Evolutionary conservation across 306 rosid genomes (phyloP), one percentile per base, ranked within the genome.

Genomic region (Malus orientalis): DNA sequence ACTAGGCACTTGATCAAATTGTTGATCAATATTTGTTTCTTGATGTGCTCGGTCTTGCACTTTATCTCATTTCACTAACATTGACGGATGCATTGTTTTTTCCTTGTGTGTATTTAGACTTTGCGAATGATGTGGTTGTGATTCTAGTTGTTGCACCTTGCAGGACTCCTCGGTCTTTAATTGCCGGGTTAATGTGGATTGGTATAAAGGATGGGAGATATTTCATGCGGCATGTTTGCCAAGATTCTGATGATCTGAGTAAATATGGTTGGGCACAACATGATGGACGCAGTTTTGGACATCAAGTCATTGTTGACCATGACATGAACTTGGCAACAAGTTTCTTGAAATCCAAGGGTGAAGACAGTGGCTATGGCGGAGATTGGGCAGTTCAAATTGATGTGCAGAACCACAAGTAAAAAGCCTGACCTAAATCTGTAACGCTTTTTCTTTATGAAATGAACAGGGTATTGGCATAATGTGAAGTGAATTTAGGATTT

Each of bases 141-240:
- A 38, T 61, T 27, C 6, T 74, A 36, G 68, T 14, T 79, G 40
- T 40, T 67, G 54, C 44, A 29, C 59, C 27, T 88, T 61, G 29
- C 85, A 92, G 99, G 93, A 86, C 97, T 78, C 97, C 97, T 66
- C 88, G 81, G 78, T 95, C 99, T 47, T 85, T 95, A 88, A 78
- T 95, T 38, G 97, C 93, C 55, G 97, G 99, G 70, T 84, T 95
- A 61, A 95, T 95, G 99, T 95, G 99, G 99, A 81, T 95, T 70
- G 96, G 90, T 69, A 83, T 90, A 67, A 88, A 89, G 88, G 97
- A 92, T 1, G 96, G 86, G 62, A 76, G 80, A 74, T 83, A 83
- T 79, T 44, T 71, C 74, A 71, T 88, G 83, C 73, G 89, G 71
- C 91, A 88, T 53, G 72, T 88, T 40, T 95, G 99, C 79, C 89